Percentiles rank a stretch among this genome's conserved stretches.
phyloP scores from a whole-genome alignment of 768 basidiomycete species.

The Russula abietina region DNA sequence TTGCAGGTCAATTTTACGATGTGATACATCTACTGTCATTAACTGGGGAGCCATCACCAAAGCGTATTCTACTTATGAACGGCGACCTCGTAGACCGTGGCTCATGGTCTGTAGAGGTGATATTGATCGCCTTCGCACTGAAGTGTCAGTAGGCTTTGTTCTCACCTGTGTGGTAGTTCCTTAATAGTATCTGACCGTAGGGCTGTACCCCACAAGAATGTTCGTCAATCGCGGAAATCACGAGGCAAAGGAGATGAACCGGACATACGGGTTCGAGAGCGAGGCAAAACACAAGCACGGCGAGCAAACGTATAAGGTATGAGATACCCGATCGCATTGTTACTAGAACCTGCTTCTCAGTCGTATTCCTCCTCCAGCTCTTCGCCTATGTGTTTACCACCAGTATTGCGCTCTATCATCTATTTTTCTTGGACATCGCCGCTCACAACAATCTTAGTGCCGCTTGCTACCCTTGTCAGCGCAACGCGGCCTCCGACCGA shows the following conservation, averaged over 20 bases:
- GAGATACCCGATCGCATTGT: neutral
- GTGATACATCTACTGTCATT: conserved; percentile 79
- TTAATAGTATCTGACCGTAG: conserved; percentile 36
- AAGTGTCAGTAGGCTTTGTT: conserved; percentile 59
- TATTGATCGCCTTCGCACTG: conserved; percentile 87
- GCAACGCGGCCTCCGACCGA: conserved; percentile 54
- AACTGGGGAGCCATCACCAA: conserved; percentile 77
- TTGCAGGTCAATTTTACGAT: conserved; percentile 89
- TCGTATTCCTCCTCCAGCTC: conserved; percentile 44
- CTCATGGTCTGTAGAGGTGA: conserved; percentile 93
- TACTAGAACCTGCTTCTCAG: neutral
- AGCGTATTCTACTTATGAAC: conserved; percentile 86
- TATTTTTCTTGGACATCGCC: neutral
- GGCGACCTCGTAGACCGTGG: conserved; percentile 97
- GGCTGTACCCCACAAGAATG: conserved; percentile 87
- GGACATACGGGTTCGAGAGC: conserved; percentile 89
- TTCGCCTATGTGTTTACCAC: conserved; percentile 93
- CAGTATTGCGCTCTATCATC: conserved; percentile 36
- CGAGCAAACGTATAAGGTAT: conserved; percentile 87
- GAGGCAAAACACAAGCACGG: conserved; percentile 97
- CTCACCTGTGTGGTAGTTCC: neutral
- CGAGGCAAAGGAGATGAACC: conserved; percentile 96
- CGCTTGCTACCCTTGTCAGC: conserved; percentile 78
- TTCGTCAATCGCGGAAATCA: conserved; percentile 97
- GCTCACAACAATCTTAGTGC: conserved; percentile 48